phyloP scores from a whole-genome alignment of 192 early-diverging fungal genomes.

The Pecoramyces ruminantium region DNA sequence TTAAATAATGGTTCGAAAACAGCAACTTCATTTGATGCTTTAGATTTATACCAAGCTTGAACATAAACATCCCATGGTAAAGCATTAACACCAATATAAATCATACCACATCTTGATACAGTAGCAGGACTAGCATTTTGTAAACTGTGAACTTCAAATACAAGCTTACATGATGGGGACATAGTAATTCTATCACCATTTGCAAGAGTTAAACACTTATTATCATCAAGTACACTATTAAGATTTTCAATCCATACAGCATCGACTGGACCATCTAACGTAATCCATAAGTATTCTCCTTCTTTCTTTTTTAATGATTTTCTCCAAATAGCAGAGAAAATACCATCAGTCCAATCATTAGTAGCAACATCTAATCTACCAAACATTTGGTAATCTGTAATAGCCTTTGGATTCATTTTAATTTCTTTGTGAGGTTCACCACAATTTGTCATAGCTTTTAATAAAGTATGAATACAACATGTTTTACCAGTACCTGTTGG shows the following conservation, averaged over 20 bases:
- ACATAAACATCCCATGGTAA: conserved; percentile 45
- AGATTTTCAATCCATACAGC: conserved; percentile 48
- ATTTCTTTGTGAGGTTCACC: conserved; percentile 48
- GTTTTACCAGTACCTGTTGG: conserved; percentile 47
- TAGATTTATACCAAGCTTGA: conserved; percentile 42
- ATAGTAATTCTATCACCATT: conserved; percentile 49
- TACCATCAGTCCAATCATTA: conserved; percentile 52
- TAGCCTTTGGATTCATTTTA: conserved; percentile 49
- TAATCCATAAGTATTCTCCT: conserved; percentile 39
- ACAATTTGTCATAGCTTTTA: conserved; percentile 42
- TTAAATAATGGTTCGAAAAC: conserved; percentile 38
- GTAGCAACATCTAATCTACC: conserved; percentile 43
- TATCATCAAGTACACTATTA: conserved; percentile 38
- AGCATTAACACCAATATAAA: conserved; percentile 46
- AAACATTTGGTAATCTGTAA: conserved; percentile 52
- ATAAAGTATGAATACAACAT: conserved; percentile 33
- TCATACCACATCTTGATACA: conserved; percentile 49
- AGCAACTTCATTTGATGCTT: conserved; percentile 23
- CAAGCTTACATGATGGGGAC: conserved; percentile 39
- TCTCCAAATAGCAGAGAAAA: conserved; percentile 45
- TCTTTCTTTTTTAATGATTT: conserved; percentile 38
- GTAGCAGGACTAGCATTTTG: conserved; percentile 41
- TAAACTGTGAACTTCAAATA: conserved; percentile 42
- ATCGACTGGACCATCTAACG: conserved; percentile 46
- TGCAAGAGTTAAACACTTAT: conserved; percentile 46